Conservation (phyloP, 2,329 filamentous ascomycete species). For the Gliomastix tumulicola region DNA sequence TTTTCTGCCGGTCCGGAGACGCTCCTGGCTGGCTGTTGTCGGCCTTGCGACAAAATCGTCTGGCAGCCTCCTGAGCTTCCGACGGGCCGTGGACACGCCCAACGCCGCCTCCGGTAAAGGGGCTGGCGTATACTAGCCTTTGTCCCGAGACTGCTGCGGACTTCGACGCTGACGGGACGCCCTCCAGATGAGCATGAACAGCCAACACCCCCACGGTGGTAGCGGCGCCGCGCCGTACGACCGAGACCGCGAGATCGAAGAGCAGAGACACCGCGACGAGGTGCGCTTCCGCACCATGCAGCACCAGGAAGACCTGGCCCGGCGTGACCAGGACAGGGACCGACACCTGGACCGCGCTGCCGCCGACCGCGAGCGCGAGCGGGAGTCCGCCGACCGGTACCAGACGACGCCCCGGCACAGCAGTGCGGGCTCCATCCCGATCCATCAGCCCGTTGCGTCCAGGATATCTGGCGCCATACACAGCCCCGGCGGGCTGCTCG, state of each 20-base stretch:
- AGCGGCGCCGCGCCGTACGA: slow-evolving; percentile 33
- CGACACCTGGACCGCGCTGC: slow-evolving; percentile 54
- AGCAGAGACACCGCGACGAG: slow-evolving; percentile 32
- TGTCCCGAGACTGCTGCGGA: no score
- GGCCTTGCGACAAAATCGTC: no score
- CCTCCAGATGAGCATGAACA: slow-evolving; percentile 32
- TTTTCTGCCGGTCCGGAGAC: not conserved
- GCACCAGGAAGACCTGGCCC: slow-evolving; percentile 39
- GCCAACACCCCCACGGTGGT: slow-evolving; percentile 33
- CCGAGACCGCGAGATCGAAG: slow-evolving; percentile 41
- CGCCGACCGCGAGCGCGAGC: slow-evolving; percentile 54
- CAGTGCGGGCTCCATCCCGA: slow-evolving; percentile 78
- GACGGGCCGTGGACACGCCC: no score
- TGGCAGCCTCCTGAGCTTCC: no score
- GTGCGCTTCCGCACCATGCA: slow-evolving; percentile 18
- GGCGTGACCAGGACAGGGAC: slow-evolving; percentile 44
- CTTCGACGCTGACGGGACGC: not conserved
- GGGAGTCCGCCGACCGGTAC: slow-evolving; percentile 60
- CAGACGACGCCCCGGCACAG: slow-evolving; percentile 63
- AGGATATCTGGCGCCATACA: slow-evolving; percentile 77
- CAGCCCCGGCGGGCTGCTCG: slow-evolving; percentile 82
- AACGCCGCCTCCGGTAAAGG: no score
- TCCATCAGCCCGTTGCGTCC: slow-evolving; percentile 90
- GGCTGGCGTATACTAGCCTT: no score
- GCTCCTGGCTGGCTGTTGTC: no score